Conservation (phyloP, 208 protist genomes). For the Trypanosoma vivax region DNA sequence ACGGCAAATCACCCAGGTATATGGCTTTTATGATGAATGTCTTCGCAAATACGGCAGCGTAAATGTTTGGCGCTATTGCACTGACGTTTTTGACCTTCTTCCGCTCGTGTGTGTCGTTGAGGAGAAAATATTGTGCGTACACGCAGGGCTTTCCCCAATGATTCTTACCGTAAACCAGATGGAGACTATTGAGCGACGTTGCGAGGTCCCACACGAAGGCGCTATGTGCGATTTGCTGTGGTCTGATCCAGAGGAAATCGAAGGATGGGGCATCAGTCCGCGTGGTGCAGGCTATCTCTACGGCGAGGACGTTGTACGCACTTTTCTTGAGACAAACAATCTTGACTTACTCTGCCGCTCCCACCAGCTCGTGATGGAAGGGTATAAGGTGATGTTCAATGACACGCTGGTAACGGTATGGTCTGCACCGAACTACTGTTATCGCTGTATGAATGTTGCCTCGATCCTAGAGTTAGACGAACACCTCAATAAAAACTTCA, state of each 20-base stretch:
- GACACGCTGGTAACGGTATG: constrained; percentile 94
- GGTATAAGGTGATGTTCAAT: constrained; percentile 93
- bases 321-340: constrained; percentile 93
- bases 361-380: constrained; percentile 96
- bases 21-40: constrained; percentile 99
- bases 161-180: constrained; percentile 96
- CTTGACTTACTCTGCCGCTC: constrained; percentile 93
- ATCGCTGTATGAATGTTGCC: constrained; percentile 97
- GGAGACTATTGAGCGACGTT: constrained; percentile 93
- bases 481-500: constrained; percentile 96
- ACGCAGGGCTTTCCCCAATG: constrained; percentile 98
- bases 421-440: constrained; percentile 96
- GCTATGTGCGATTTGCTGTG: constrained; percentile 98
- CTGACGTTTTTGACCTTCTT: constrained; percentile 99
- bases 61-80: constrained; percentile 99
- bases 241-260: constrained; percentile 95
- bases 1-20: constrained; percentile 95
- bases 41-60: constrained; percentile 98
- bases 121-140: constrained; percentile 97
- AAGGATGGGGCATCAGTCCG: constrained; percentile 96
- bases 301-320: constrained; percentile 94
- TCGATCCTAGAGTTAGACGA: constrained; percentile 98
- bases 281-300: constrained; percentile 99
- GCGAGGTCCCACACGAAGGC: constrained; percentile 98
- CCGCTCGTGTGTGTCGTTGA: constrained; percentile 97